Conservation (phyloP, 495 filamentous ascomycete genomes). For the Xanthoparmelia taractica region DNA sequence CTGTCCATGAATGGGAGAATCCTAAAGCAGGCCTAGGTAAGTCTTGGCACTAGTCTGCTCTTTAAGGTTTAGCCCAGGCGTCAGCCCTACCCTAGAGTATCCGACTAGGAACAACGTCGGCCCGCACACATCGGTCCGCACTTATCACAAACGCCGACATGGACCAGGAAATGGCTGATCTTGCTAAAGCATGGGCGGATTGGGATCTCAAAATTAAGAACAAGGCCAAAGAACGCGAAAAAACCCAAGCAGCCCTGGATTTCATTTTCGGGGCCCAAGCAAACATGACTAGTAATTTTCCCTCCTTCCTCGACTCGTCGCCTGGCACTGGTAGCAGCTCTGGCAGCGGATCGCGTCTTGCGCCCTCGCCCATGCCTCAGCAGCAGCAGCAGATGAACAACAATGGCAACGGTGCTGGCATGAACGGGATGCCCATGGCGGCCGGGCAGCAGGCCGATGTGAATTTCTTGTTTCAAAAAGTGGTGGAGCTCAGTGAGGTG, state of each 20-base stretch:
- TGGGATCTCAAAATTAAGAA: not conserved
- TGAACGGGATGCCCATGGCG: slow-evolving; percentile 56
- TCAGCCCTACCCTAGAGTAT: not conserved
- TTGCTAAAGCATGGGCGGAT: not conserved
- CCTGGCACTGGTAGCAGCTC: slow-evolving; percentile 23
- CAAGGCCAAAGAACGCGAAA: not conserved
- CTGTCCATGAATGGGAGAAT: too few relatives aligned
- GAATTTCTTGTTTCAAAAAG: slow-evolving; percentile 75
- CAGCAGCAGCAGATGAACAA: slow-evolving; percentile 47
- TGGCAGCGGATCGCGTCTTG: slow-evolving; percentile 7
- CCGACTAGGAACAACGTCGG: not conserved
- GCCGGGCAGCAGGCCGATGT: slow-evolving; percentile 84
- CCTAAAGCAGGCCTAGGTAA: too few relatives aligned
- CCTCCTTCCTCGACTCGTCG: slow-evolving; percentile 26
- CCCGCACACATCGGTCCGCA: too few relatives aligned
- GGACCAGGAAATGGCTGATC: not conserved
- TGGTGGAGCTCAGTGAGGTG: slow-evolving; percentile 69
- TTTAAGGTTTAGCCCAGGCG: too few relatives aligned
- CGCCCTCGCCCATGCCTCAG: slow-evolving; percentile 22
- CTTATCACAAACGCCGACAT: not conserved
- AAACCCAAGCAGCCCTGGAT: not conserved
- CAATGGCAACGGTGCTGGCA: slow-evolving; percentile 36
- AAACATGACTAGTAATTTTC: slow-evolving; percentile 24
- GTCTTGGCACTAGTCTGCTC: too few relatives aligned
- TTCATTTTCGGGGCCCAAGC: not conserved